phyloP scores from a whole-genome alignment of 352 stramenopile species.

The Globisporangium camurandrum region DNA sequence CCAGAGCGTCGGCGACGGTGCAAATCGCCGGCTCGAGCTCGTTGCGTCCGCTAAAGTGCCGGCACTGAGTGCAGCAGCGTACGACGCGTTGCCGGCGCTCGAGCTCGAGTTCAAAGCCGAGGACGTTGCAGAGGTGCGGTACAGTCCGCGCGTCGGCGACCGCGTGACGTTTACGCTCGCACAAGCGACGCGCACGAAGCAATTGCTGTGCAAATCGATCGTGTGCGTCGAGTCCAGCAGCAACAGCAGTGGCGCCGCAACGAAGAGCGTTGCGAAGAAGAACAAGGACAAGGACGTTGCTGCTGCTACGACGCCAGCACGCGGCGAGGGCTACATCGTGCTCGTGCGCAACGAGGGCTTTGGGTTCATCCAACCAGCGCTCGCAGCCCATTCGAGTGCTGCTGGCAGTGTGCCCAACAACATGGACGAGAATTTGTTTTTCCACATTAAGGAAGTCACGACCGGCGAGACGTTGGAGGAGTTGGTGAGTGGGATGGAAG shows the following conservation, averaged over 20 bases:
- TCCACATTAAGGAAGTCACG: slow-evolving; percentile 71
- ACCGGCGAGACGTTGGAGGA: slow-evolving; percentile 40
- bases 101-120: slow-evolving; percentile 55
- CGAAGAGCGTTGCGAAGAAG: slow-evolving; percentile 1
- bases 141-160: slow-evolving; percentile 56
- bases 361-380: slow-evolving; percentile 63
- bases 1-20: slow-evolving; percentile 35
- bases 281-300: slow-evolving; percentile 13
- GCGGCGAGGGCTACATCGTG: slow-evolving; percentile 54
- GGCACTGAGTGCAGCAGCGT: slow-evolving; percentile 4
- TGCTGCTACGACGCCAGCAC: slow-evolving; percentile 8
- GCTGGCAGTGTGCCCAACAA: slow-evolving; percentile 11
- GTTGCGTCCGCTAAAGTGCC: slow-evolving; percentile 21
- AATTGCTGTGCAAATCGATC: slow-evolving; percentile 48
- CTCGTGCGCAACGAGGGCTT: slow-evolving; percentile 62
- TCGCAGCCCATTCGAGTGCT: slow-evolving; percentile 9
- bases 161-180: slow-evolving; percentile 54
- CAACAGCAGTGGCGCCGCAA: neutral
- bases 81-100: slow-evolving; percentile 14
- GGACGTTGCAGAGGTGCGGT: slow-evolving; percentile 54
- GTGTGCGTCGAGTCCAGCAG: slow-evolving; percentile 28
- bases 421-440: slow-evolving; percentile 63
- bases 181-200: slow-evolving; percentile 56
- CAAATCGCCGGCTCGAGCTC: slow-evolving; percentile 30
- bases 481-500: slow-evolving; percentile 66